These are phyloP conservation scores for Trichocladium uniseriatum DNA, from an alignment of 495 filamentous ascomycete species.

Conservation along the genomic window DNA sequence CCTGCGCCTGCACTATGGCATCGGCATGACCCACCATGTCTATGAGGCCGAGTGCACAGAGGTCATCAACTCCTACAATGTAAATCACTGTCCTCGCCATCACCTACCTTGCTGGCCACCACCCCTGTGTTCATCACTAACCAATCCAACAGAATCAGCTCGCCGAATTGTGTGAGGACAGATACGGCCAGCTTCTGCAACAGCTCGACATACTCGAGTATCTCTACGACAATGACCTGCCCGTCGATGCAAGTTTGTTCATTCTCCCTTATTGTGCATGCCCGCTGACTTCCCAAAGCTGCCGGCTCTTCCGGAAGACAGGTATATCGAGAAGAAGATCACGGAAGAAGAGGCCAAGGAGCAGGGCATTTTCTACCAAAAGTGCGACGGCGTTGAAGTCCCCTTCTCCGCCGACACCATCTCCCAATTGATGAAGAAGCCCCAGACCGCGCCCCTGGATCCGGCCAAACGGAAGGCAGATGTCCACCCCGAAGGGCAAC, in stretches of 20 bases:
- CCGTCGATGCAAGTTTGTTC: constrained; percentile 32
- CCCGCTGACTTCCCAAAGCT: constrained; percentile 21
- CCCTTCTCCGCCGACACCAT: constrained; percentile 24
- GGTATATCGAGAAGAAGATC: constrained; percentile 28
- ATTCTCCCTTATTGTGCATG: not conserved
- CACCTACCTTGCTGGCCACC: no score
- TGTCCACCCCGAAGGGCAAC: constrained; percentile 32
- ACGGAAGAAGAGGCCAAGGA: constrained; percentile 24
- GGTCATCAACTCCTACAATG: constrained; percentile 8
- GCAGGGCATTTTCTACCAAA: constrained; percentile 21
- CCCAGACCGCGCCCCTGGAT: constrained; percentile 18
- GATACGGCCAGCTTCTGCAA: constrained; percentile 28
- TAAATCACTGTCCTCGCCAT: constrained; percentile 5
- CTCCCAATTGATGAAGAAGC: constrained; percentile 22
- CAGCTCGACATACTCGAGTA: constrained; percentile 27
- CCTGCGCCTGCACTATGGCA: constrained; percentile 10
- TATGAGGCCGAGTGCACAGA: constrained; percentile 10
- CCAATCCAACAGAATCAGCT: constrained; percentile 12
- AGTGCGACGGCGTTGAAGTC: constrained; percentile 25
- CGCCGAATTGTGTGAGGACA: constrained; percentile 26
- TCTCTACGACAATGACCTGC: constrained; percentile 28
- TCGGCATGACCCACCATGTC: constrained; percentile 14
- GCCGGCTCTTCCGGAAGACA: constrained; percentile 19
- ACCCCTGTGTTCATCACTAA: constrained; percentile 15
- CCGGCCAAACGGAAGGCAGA: constrained; percentile 32